Conservation (phyloP, 495 filamentous ascomycete genomes). For the Daldinia bambusicola region DNA sequence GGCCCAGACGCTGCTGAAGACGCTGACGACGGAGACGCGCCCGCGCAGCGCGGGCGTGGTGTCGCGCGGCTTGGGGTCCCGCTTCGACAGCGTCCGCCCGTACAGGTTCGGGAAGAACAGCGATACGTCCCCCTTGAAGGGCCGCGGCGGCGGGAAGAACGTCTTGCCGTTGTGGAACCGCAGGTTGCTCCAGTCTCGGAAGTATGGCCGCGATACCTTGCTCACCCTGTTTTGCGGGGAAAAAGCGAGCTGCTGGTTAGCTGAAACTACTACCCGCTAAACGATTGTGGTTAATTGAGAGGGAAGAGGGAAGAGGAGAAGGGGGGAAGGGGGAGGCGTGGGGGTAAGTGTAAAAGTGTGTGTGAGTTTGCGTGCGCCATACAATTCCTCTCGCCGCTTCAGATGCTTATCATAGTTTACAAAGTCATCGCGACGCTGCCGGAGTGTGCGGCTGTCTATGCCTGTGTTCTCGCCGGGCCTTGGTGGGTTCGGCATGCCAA, state of each 20-base stretch:
- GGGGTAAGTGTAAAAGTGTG: background rate
- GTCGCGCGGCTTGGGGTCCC: conserved; percentile 58
- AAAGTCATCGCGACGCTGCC: conserved; percentile 80
- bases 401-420: conserved; percentile 86
- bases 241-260: conserved; percentile 19
- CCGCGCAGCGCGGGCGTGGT: conserved; percentile 78
- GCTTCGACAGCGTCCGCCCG: conserved; percentile 74
- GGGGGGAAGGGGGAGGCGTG: background rate
- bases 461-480: conserved; percentile 81
- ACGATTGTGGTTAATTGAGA: background rate
- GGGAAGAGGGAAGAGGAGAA: too few species aligned
- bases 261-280: conserved; percentile 4
- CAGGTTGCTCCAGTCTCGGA: conserved; percentile 90
- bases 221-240: conserved; percentile 52
- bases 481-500: conserved; percentile 81
- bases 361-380: conserved; percentile 39
- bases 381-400: conserved; percentile 76
- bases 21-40: conserved; percentile 77
- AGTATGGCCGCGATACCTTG: conserved; percentile 82
- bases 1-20: conserved; percentile 87
- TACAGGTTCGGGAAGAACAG: conserved; percentile 94
- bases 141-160: conserved; percentile 78
- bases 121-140: conserved; percentile 78
- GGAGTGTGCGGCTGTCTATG: conserved; percentile 71
- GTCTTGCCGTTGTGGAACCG: conserved; percentile 85